Base-by-base conservation (phyloP, 768 basidiomycete genomes). In the Kwoniella botswanensis region DNA sequence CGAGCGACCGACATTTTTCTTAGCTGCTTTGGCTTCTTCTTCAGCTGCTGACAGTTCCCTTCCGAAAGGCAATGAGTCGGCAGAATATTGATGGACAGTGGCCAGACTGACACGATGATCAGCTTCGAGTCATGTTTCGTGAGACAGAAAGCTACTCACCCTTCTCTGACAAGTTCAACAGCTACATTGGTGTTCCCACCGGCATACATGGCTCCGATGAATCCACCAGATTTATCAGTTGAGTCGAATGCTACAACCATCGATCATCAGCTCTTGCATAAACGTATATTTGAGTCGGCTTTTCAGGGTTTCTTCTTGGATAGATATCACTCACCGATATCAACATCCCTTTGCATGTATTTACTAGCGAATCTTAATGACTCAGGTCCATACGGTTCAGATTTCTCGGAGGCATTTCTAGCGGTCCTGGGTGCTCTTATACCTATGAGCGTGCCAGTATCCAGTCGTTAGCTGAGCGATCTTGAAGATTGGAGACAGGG, bases 321-420 rank as follows among this genome's bases (percentile, higher is more conserved):
- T 35, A 35, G 35, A 35, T 35, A 35, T 4, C 35, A 69, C 79
- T 61, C 24, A 82, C 81, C 92, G 70, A 98, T 90, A 82, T 99
- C 96, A 6, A 93, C 90, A 78, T 99, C 96, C 35, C 96, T 89
- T 82, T 99, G 96, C 91, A 98, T 91, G 81, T 91, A 94, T 71
- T 88, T 88, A 54, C 89, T 88, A 2, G 93, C 87, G 76, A 92
- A 98, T 50, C 93, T 91, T 4, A 88, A 86, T 4, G 94, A 89
- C 79, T 99, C 96, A 1, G 82, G 76, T 17, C 96, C 97, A 82
- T 86, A 98, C 1, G 94, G 92, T 79, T 99, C 96, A 60, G 90
- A 87, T 84, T 94, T 94, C 74, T 98, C 97, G 86, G 62, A 80
- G 85, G 92, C 74, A 67, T 82, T 85, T 57, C 97, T 89, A 22